Evolutionary conservation across 2,329 filamentous ascomycete species (phyloP), one percentile per base, ranked within the genome.

Genomic region (Exophiala viscosa): DNA sequence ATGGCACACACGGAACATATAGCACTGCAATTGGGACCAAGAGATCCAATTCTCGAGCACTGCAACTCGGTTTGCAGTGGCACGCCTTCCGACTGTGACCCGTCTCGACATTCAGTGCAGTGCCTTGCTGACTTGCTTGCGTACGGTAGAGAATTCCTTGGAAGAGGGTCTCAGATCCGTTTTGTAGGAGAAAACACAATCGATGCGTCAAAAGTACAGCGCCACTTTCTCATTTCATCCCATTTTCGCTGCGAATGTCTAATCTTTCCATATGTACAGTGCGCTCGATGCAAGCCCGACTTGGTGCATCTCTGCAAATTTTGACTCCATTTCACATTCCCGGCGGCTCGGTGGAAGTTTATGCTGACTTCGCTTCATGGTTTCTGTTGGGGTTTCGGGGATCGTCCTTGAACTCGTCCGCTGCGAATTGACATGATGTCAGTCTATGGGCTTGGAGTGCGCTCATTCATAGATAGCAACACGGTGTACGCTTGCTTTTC

Each of bases 341-440:
- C 13, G 7, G 45, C 36, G 17, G 14, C 40, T 42, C 8, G 10
- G 6, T 36, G n/a, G 43, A 28, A 3, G 15, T 47, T 50, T 54
- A 55, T 32, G 43, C 14, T 17, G 45, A 23, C 32, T 55, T 58
- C 18, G 59, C 36, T 32, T 57, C 43, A 15, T 62, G 60, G 64
- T 70, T 68, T 39, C 65, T 64, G 62, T 73, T 71, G 55, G 73
- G 73, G 66, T 96, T 96, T 74, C 91, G 85, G 63, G 91, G 90
- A 76, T 97, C 92, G 80, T 96, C 95, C 85, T 91, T 95, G 84
- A 83, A 96, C 79, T 97, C 90, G 66, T 88, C 88, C 78, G 84
- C 92, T 97, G 45, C 53, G n/a, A 44, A 40, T 52, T 46, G 2
- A 13, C 17, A 11, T 9, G 11, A 31, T 9, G 40, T 43, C 38